A percentile compares a stretch with the other conserved stretches of the same genome.
These are phyloP conservation scores for Piper longum DNA, from an alignment of 164 flowering plant species.

Conservation along the genomic window DNA sequence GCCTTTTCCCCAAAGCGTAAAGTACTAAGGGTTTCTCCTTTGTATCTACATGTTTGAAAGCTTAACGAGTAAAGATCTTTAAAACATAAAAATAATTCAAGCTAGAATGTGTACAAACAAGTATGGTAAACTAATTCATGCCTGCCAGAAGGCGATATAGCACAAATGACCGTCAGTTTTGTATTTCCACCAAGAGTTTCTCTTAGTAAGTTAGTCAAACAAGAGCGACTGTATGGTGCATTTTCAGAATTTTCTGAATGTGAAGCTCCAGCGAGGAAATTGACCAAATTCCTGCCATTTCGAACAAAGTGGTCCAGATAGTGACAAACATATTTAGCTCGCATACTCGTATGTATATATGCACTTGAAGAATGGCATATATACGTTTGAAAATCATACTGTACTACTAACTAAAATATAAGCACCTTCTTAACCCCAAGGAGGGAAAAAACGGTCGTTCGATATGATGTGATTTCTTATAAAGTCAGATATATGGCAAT, in stretches of 20 bases:
- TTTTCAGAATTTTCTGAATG: slow-evolving; percentile 27
- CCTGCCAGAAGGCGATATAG: slow-evolving; percentile 64
- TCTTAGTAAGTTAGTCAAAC: slow-evolving; percentile 65
- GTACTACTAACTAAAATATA: too few relatives aligned
- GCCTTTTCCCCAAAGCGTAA: slow-evolving; percentile 70
- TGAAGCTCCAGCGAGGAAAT: slow-evolving; percentile 39
- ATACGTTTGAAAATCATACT: too few relatives aligned
- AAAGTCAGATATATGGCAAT: not conserved
- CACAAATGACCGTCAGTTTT: slow-evolving; percentile 71
- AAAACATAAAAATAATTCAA: not conserved
- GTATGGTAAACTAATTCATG: slow-evolving; percentile 8
- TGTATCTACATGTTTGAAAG: slow-evolving; percentile 33
- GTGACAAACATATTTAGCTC: too few relatives aligned
- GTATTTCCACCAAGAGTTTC: slow-evolving; percentile 95
- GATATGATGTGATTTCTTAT: not conserved
- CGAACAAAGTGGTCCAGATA: not conserved
- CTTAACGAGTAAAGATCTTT: not conserved
- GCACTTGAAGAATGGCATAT: too few relatives aligned
- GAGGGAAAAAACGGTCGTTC: too few relatives aligned
- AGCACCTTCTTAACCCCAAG: too few relatives aligned
- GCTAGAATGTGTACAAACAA: not conserved
- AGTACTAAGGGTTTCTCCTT: slow-evolving; percentile 63
- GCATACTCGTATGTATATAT: too few relatives aligned
- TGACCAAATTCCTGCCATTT: slow-evolving; percentile 55
- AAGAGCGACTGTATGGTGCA: slow-evolving; percentile 41